Conservation (phyloP, 495 filamentous ascomycete species). For the Aspergillus ostianus region DNA sequence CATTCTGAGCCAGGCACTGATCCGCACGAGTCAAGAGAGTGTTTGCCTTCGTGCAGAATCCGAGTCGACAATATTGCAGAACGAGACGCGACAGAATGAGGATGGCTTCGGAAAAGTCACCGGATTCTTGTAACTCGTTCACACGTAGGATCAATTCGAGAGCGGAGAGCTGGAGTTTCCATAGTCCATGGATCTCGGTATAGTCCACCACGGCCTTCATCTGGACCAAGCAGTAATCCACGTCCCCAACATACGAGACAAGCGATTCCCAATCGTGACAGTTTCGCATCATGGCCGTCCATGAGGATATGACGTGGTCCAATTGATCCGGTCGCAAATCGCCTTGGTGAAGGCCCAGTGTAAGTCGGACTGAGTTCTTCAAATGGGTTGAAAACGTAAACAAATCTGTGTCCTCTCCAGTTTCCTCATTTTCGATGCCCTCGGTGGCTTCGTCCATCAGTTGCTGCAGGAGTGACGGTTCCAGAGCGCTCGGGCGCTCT, state of each 20-base stretch:
- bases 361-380: constrained; percentile 51
- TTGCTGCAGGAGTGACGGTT: constrained; percentile 26
- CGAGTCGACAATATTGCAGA: constrained; percentile 71
- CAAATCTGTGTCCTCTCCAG: constrained; percentile 56
- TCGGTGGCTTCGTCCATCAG: constrained; percentile 39
- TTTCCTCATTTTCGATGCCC: constrained; percentile 25
- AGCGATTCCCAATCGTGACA: constrained; percentile 52
- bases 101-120: constrained; percentile 55
- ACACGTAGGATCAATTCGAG: constrained; percentile 51
- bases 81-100: constrained; percentile 59
- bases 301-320: constrained; percentile 39
- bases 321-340: constrained; percentile 49
- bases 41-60: constrained; percentile 73
- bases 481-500: constrained; percentile 34
- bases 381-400: constrained; percentile 55
- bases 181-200: constrained; percentile 70
- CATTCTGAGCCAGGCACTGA: constrained; percentile 37
- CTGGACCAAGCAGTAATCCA: constrained; percentile 56
- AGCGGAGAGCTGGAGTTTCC: constrained; percentile 48
- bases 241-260: constrained; percentile 58
- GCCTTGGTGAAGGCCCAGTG: constrained; percentile 53
- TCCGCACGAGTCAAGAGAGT: constrained; percentile 59
- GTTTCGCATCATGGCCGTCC: constrained; percentile 33
- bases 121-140: constrained; percentile 49
- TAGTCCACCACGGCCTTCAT: constrained; percentile 73